Percentiles rank a stretch among this genome's conserved stretches.
phyloP scores from a whole-genome alignment of 345 rosid genomes.

The Geranium brycei region DNA sequence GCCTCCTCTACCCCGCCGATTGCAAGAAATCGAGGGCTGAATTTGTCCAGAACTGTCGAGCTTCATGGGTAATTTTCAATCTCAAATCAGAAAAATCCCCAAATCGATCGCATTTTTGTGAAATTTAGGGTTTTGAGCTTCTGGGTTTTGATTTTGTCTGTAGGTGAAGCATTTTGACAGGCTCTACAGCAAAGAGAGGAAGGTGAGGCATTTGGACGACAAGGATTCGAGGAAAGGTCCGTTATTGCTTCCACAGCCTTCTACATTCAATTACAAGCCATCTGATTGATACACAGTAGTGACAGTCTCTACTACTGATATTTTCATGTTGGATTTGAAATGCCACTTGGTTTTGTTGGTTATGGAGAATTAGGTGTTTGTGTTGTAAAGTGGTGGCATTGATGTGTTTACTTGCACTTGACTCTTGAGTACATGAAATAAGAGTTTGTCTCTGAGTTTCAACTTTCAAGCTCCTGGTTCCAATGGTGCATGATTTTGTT shows the following conservation, averaged over 20 bases:
- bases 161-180: slow-evolving; percentile 81
- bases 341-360: no score
- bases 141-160: neutral
- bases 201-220: slow-evolving; percentile 52
- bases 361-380: no score
- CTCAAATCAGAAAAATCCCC: neutral
- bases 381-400: no score
- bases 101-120: neutral
- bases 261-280: slow-evolving; percentile 40
- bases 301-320: no score
- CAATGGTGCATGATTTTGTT: no score
- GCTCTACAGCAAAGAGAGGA: slow-evolving; percentile 45
- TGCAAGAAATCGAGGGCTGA: slow-evolving; percentile 39
- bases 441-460: no score
- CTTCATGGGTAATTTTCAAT: slow-evolving; percentile 41
- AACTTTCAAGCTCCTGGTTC: no score
- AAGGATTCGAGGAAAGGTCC: slow-evolving; percentile 55
- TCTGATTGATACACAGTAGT: slow-evolving; percentile 6
- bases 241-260: slow-evolving; percentile 59
- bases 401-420: no score
- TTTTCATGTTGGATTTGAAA: no score
- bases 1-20: slow-evolving; percentile 49
- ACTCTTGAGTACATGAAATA: no score
- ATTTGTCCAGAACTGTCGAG: slow-evolving; percentile 37
- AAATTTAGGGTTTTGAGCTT: neutral